A percentile compares a stretch with the other conserved stretches of the same genome.
phyloP scores from a whole-genome alignment of 2,329 filamentous ascomycete genomes.

The Epichloe festucae region DNA sequence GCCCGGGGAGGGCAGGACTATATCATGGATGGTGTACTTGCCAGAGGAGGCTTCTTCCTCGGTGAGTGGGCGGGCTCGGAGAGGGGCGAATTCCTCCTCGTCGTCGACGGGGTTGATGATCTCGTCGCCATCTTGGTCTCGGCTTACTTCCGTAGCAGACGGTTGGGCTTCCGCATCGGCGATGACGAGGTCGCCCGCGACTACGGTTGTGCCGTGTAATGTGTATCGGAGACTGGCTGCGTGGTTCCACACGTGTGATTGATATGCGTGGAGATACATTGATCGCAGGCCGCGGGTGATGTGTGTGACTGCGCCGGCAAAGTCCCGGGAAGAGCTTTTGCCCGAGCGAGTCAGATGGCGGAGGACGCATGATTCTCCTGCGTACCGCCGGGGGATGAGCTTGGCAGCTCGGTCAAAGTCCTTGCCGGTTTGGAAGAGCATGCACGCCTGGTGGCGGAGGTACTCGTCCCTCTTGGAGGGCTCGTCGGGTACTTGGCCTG shows the following conservation, averaged over 20 bases:
- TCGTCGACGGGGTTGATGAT: constrained; percentile 29
- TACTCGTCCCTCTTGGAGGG: constrained; percentile 62
- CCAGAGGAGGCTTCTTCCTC: constrained; percentile 67
- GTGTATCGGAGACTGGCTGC: constrained; percentile 72
- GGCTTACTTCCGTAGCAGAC: constrained; percentile 27
- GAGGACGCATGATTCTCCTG: constrained; percentile 67
- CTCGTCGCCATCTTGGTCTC: constrained; percentile 45
- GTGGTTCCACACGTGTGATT: constrained; percentile 88
- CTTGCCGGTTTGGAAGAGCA: constrained; percentile 54
- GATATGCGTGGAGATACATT: constrained; percentile 97
- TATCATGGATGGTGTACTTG: constrained; percentile 67
- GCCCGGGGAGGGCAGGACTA: constrained; percentile 86
- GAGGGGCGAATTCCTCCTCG: constrained; percentile 27
- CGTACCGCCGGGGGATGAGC: constrained; percentile 71
- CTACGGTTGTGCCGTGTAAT: constrained; percentile 55
- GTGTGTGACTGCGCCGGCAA: constrained; percentile 63
- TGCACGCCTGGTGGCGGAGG: constrained; percentile 64
- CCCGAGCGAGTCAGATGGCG: constrained; percentile 51
- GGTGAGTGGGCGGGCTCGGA: constrained; percentile 57
- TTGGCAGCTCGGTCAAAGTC: constrained; percentile 48
- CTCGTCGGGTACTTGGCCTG: constrained; percentile 23
- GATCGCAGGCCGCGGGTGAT: constrained; percentile 73
- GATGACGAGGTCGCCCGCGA: constrained; percentile 77
- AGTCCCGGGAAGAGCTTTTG: constrained; percentile 47
- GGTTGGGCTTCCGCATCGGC: constrained; percentile 22